Base-by-base conservation (phyloP, 2,329 filamentous ascomycete genomes). In the Phialemoniopsis sp. region DNA sequence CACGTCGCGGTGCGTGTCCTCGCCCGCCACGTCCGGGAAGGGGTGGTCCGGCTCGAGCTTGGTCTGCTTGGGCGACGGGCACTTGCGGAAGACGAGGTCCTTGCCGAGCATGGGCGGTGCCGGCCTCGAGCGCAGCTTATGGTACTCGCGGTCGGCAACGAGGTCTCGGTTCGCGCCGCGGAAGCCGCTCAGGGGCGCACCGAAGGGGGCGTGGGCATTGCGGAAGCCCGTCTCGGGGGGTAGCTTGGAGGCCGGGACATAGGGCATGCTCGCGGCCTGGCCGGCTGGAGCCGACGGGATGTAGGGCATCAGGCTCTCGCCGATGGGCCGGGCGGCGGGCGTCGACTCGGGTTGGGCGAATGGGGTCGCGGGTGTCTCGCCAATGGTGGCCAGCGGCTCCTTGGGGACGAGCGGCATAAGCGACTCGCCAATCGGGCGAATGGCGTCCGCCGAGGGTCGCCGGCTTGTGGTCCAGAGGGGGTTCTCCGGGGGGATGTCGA, bases 31-130 rank as follows among this genome's bases (percentile, higher is more conserved):
- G n/a, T 69, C 56, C 64, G 68, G 58, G 66, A 55, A 79, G 49
- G 67, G 76, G 54, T 89, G 85, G 40, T 87, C 83, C 1, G 86
- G 82, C 55, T 95, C 89, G 53, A 94, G 85, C 53, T 88, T 82
- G 13, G 89, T 94, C 39, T 82, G 78, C 59, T 91, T 84, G 6
- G 91, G 91, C 18, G 90, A 95, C 9, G 76, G 73, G 57, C 89
- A 95, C 57, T 77, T 78, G 28, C 89, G 87, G 58, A 96, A 95
- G 18, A 73, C 70, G 39, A 97, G 76, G 49, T 95, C 86, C 41
- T 72, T 67, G 40, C 91, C 91, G 10, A 95, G 78, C 89, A 97
- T 94, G 9, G 91, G 91, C 31, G 91, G 91, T 44, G 80, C 81
- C 29, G 45, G 38, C 15, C 49, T 55, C 13, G 48, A 44, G 16